Conservation (phyloP, 768 basidiomycete species). For the Pisolithus sp. region DNA sequence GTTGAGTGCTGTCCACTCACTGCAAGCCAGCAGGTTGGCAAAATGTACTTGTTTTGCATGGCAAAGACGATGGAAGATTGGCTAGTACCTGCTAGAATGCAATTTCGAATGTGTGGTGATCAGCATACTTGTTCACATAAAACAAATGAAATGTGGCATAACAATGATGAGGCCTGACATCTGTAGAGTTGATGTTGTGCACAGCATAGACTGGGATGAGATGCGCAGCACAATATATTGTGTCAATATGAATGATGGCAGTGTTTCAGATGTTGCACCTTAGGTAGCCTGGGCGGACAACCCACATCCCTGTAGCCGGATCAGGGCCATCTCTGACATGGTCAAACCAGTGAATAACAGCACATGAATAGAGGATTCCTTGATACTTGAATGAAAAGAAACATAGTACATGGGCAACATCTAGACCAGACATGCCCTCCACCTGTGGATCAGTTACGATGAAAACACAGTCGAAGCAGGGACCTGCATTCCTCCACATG, state of each 20-base stretch:
- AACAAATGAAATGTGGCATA: slow-evolving; percentile 18
- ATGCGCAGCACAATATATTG: slow-evolving; percentile 26
- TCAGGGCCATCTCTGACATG: slow-evolving; percentile 12
- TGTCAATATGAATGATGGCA: slow-evolving; percentile 23
- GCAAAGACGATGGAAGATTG: no score
- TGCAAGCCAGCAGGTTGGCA: no score
- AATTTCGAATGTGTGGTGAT: slow-evolving; percentile 23
- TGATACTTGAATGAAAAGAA: slow-evolving; percentile 21
- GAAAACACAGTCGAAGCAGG: slow-evolving; percentile 19
- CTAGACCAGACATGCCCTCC: slow-evolving; percentile 14
- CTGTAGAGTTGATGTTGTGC: slow-evolving; percentile 2
- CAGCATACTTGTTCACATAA: slow-evolving; percentile 21
- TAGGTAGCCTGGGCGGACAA: slow-evolving; percentile 9
- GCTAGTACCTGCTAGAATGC: slow-evolving; percentile 5
- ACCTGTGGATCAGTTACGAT: slow-evolving; percentile 7
- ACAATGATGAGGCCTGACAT: slow-evolving; percentile 11
- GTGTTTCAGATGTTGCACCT: slow-evolving; percentile 1
- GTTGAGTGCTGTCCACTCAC: no score
- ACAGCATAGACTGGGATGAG: slow-evolving; percentile 20
- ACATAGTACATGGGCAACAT: slow-evolving; percentile 10
- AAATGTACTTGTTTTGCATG: no score
- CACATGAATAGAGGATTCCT: slow-evolving; percentile 13
- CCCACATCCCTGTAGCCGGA: slow-evolving; percentile 23
- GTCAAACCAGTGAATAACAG: slow-evolving; percentile 19
- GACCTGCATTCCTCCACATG: slow-evolving; percentile 12